Evolutionary conservation across 805 yeast species (phyloP), one percentile per base, ranked within the genome.

Genomic region (Candida ovalis): DNA sequence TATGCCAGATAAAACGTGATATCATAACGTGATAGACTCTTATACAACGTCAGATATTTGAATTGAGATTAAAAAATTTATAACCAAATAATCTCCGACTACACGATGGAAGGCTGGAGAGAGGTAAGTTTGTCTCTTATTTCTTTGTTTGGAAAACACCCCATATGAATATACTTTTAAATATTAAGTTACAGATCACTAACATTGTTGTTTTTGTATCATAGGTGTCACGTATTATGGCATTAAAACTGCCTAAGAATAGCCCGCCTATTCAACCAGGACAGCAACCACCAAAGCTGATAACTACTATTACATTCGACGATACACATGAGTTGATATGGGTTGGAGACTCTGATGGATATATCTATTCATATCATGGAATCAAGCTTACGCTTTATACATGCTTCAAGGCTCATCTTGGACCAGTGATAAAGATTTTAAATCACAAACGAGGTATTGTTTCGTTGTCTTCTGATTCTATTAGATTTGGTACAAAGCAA

Each of bases 331-430:
- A 91, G 56, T 70, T 94, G 40, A 62, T 91, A 1, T 92, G 98
- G 98, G 74, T 84, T 1, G 96, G 96, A 17, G 94, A 88, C 61
- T 64, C 79, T 1, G 74, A 71, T 35, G 87, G 91, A 3, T 65
- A 73, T 40, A 58, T 75, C 0, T 65, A 72, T 3, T 69, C 76
- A 1, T 73, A 56, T 46, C 69, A 68, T 25, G 82, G 78, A 12
- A 71, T 75, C 10, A 68, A 71, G 10, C 65, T 83, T 42, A 68
- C 70, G 4, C 75, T 83, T 2, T 87, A 86, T 58, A 76, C 84
- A 3, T 69, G 86, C 28, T 80, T 78, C 48, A 64, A 69, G 19
- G 84, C 81, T 0, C 86, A 81, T 45, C 59, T 66, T 3, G 58
- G 70, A 0, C 70, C 81, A 0, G 77, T 84, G 1, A 61, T 67